Conservation (phyloP, 441 rosid species). For the Lepidium campestre region DNA sequence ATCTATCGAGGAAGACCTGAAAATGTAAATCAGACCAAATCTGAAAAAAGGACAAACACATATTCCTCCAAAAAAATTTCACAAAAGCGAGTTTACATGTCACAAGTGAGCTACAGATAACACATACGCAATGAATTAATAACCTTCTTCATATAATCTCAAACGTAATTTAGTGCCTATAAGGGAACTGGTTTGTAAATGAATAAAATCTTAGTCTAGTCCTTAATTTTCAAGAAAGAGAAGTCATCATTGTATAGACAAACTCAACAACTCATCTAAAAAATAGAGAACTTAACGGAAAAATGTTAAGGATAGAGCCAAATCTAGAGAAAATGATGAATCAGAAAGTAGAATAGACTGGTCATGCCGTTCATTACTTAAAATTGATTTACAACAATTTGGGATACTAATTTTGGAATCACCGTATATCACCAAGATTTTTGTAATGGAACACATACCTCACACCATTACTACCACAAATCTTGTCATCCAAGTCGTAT, state of each 20-base stretch:
- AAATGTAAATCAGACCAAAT: neutral
- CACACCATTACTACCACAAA: slow-evolving; percentile 8
- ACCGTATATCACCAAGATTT: neutral
- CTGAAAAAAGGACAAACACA: slow-evolving; percentile 11
- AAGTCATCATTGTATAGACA: neutral
- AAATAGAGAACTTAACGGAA: neutral
- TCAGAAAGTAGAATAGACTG: neutral
- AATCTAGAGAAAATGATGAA: neutral
- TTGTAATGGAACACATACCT: slow-evolving; percentile 25
- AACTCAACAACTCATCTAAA: neutral
- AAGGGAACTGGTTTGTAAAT: neutral
- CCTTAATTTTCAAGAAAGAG: neutral
- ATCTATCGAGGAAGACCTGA: slow-evolving; percentile 47
- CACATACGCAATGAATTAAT: neutral
- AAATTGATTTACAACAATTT: neutral
- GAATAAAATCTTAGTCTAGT: neutral
- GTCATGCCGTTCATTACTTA: neutral
- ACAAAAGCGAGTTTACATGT: neutral
- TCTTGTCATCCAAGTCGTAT: slow-evolving; percentile 30
- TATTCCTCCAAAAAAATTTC: neutral
- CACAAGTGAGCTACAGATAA: neutral
- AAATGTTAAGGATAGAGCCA: neutral
- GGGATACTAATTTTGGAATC: neutral
- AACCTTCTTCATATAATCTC: neutral
- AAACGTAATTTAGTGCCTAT: neutral